Base-by-base conservation (phyloP, 768 basidiomycete genomes). In the Mycena rosella region DNA sequence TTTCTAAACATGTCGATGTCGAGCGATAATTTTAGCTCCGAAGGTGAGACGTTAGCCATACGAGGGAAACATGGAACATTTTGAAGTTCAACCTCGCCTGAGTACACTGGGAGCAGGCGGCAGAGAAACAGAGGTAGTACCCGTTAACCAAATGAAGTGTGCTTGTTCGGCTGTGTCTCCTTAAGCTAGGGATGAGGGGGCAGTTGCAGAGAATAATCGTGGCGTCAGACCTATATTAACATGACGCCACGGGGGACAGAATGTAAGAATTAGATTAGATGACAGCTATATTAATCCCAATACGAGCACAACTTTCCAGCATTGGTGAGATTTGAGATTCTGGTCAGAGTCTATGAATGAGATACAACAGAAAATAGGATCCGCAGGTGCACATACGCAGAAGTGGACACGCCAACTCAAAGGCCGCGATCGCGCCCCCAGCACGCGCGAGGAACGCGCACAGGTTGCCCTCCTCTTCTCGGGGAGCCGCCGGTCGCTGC, bases 381-480 rank as follows among this genome's bases (percentile, higher is more conserved):
- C 5, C 14, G 17, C 10, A 8, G 5, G 1, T 15, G 27, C 15
- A 59, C 64, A 15, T 38, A 65, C 64, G 64, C 29, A 65, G 7
- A n/a, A 59, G 20, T 8, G 57, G 49, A 52, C 20, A 59, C 3
- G 56, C 59, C 20, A 17, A 18, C 42, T 65, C 22, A 30, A 65
- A 65, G 10, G 49, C 64, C 29, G 51, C 29, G 7, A 65, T 65
- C 2, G 64, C 56, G 18, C 20, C 42, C n/a, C 8, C 57, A 14
- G 64, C 56, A 11, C 64, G 27, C 10, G 55, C 24, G 24, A 65
- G 42, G 29, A 65, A 65, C 18, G 56, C 44, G 1, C 64, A 27
- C 5, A 65, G 56, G 34, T 65, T 58, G 9, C 42, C 14, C 49
- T 65, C 64, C 29, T 65, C 64, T 22, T 65, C 56, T n/a, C 56